A percentile compares a stretch with the other conserved stretches of the same genome.
These are phyloP conservation scores for Leucocoprinus sp. DNA, from an alignment of 768 basidiomycete genomes.

Conservation along the genomic window DNA sequence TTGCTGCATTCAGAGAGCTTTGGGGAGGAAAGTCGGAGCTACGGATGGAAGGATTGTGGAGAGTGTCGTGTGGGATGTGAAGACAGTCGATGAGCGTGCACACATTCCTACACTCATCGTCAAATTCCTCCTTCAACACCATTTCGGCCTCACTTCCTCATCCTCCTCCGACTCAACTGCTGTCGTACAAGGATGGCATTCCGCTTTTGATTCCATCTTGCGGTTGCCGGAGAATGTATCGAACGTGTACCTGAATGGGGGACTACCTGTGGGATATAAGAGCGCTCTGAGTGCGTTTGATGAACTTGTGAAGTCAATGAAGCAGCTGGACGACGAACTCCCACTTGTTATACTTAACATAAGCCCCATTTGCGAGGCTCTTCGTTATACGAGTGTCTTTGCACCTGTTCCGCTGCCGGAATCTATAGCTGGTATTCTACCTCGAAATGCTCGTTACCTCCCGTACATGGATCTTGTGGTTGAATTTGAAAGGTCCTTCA, in stretches of 20 bases:
- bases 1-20: conserved; percentile 63
- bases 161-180: conserved; percentile 17
- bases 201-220: conserved; percentile 48
- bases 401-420: conserved; percentile 65
- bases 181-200: conserved; percentile 52
- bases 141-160: conserved; percentile 50
- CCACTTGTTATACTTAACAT: conserved; percentile 75
- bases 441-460: conserved; percentile 54
- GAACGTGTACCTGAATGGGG: conserved; percentile 31
- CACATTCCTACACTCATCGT: conserved; percentile 73
- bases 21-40: conserved; percentile 94
- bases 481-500: conserved; percentile 86
- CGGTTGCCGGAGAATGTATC: conserved; percentile 50
- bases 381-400: conserved; percentile 82
- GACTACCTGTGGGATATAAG: conserved; percentile 51
- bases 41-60: conserved; percentile 88
- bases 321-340: conserved; percentile 59
- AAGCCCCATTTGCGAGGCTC: conserved; percentile 59
- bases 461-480: conserved; percentile 68
- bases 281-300: conserved; percentile 76
- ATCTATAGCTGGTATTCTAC: conserved; percentile 42
- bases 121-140: conserved; percentile 61
- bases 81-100: conserved; percentile 69
- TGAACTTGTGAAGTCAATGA: conserved; percentile 63
- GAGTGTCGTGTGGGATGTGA: conserved; percentile 94